Base-by-base conservation (phyloP, 148 eudicot species). In the Drosera capensis region DNA sequence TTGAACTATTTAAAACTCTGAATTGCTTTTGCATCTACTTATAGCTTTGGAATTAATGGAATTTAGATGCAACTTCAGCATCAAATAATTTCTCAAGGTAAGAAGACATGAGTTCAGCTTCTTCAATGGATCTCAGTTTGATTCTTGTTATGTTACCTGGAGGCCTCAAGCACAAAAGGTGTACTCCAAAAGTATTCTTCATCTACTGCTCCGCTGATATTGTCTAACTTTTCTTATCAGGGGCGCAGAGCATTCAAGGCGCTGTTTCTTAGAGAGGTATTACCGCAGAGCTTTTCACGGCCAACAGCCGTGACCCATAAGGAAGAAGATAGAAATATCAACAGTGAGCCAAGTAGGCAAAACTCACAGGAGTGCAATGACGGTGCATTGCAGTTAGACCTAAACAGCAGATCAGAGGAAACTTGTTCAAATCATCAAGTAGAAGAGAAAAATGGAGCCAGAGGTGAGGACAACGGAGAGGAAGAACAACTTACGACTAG, bases 281-380 rank as follows among this genome's bases (percentile, higher is more conserved):
- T 90, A 57, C 97, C 95, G 23, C 97, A 90, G 55, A 90, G 97
- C 65, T 90, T 90, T 66, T 77, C 82, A 23, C 77, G 80, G 20
- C 74, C 80, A 20, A 66, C 63, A 17, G 59, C 23, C 58, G 5
- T 51, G 5, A 52, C 43, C 38, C 60, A 42, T n/a, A 51, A 58
- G 49, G 72, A 52, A 25, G 49, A 31, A n/a, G n/a, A n/a, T 43
- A 54, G 53, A 17, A 60, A 45, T 11, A 54, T 15, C 26, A 52
- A 13, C 22, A 47, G 7, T 46, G 63, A 54, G 44, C 68, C 30
- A 40, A 51, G 41, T 52, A 49, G 52, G 40, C 65, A 45, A 49
- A 51, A n/a, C n/a, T n/a, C n/a, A n/a, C n/a, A n/a, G n/a, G n/a
- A n/a, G n/a, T n/a, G 60, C 46, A 63, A 48, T 47, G 67, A 63